Evolutionary conservation across 78 protist genomes (phyloP), one percentile per base, ranked within the genome.

Genomic region (Neovahlkampfia damariscottae): DNA sequence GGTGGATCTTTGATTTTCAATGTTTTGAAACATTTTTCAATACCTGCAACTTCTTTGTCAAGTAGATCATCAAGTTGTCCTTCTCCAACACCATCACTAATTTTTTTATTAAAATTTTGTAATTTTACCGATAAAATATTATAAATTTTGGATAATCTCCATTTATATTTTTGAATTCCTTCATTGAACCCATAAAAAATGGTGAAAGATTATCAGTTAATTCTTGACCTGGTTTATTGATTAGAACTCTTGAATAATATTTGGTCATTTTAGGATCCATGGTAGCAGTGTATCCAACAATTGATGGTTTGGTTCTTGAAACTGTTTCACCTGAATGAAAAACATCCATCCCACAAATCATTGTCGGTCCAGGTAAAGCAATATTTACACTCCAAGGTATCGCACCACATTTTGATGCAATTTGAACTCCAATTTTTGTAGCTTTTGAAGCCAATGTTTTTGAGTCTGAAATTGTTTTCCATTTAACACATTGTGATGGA

Each of bases 81-180:
- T 50, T 84, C 88, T 0, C 87, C 85, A 10, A 84, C 88, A 76
- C 88, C 88, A 59, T 84, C 88, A 30, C 88, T n/a, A n/a, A n/a
- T n/a, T n/a, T n/a, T n/a, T n/a, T n/a, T n/a, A n/a, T n/a, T n/a
- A n/a, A n/a, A n/a, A n/a, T n/a, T n/a, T n/a, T n/a, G n/a, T n/a
- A n/a, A n/a, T n/a, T n/a, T n/a, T n/a, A n/a, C n/a, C n/a, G 79
- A 59, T 74, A 84, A n/a, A 84, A 82, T 32, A 84, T 59, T 0
- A 84, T 72, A 7, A 40, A 0, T 40, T 75, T 72, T 68, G 88
- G 88, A 3, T 66, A 30, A 2, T 8, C 3, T 7, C 73, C 73
- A 59, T 81, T 75, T 1, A 2, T 2, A 19, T 30, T 50, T 19
- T 50, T 50, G 62, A n/a, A 50, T 19, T 19, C 62, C 19, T 19